A percentile compares a stretch with the other conserved stretches of the same genome.
phyloP scores from a whole-genome alignment of 768 basidiomycete genomes.

The Pisolithus orientalis region DNA sequence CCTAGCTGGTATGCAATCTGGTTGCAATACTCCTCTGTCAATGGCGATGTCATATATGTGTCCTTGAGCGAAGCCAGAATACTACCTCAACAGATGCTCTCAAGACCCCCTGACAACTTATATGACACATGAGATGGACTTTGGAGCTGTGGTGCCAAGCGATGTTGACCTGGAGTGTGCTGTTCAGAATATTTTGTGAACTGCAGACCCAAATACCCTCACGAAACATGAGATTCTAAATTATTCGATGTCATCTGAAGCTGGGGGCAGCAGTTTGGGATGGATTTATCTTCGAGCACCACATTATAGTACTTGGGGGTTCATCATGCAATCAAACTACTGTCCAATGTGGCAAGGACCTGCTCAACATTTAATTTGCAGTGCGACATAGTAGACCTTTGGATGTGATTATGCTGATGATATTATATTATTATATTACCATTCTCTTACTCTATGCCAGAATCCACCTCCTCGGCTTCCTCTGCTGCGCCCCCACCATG shows the following conservation, averaged over 20 bases:
- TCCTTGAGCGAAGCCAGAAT: slow-evolving; percentile 28
- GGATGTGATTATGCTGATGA: too few relatives aligned
- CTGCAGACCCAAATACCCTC: slow-evolving; percentile 81
- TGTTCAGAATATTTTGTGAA: slow-evolving; percentile 65
- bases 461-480: too few relatives aligned
- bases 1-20: slow-evolving; percentile 70
- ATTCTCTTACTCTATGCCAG: too few relatives aligned
- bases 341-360: too few relatives aligned
- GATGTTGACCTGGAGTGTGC: slow-evolving; percentile 70
- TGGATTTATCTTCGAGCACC: slow-evolving; percentile 42
- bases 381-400: too few relatives aligned
- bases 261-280: slow-evolving; percentile 68
- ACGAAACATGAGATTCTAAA: slow-evolving; percentile 68
- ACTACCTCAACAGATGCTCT: slow-evolving; percentile 58
- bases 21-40: slow-evolving; percentile 66
- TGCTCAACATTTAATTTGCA: too few relatives aligned
- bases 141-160: slow-evolving; percentile 42
- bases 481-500: too few relatives aligned
- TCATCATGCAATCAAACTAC: too few relatives aligned
- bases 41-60: slow-evolving; percentile 21
- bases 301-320: too few relatives aligned
- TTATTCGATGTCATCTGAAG: slow-evolving; percentile 61
- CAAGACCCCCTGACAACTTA: slow-evolving; percentile 70
- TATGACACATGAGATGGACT: slow-evolving; percentile 40
- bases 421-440: too few relatives aligned